These are phyloP conservation scores for Symbiodinium pilosum DNA, from an alignment of 73 alveolate genomes.

Conservation along the genomic window DNA sequence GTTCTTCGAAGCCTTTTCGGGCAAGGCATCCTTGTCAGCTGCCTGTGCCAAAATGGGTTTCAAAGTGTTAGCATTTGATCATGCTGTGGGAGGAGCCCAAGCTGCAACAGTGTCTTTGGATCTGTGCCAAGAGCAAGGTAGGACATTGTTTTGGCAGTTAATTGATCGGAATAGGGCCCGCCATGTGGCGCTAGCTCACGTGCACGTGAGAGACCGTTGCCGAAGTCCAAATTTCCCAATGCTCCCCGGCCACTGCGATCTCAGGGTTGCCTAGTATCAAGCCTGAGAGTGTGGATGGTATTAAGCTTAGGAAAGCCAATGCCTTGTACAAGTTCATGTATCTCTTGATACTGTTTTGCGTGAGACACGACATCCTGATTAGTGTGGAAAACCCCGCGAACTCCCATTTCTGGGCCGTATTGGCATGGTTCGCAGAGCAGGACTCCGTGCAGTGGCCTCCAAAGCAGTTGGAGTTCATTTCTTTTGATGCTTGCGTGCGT, in stretches of 20 bases:
- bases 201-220: not conserved
- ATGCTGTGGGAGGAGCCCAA: not conserved
- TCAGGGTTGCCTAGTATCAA: no score
- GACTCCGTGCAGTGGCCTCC: no score
- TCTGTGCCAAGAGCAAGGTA: not conserved
- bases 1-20: not conserved
- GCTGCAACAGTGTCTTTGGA: not conserved
- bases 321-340: not conserved
- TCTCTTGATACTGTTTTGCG: not conserved
- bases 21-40: not conserved
- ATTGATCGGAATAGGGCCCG: not conserved
- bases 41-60: not conserved
- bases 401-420: not conserved
- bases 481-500: not conserved
- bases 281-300: no score
- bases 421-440: not conserved
- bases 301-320: no score
- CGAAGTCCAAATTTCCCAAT: not conserved
- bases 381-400: not conserved
- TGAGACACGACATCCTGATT: not conserved
- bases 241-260: constrained; percentile 13
- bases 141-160: not conserved
- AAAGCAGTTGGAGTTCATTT: not conserved
- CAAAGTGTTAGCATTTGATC: not conserved
- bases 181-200: constrained; percentile 24